Base-by-base conservation (phyloP, 495 filamentous ascomycete species). In the Penicillium maclennaniae region DNA sequence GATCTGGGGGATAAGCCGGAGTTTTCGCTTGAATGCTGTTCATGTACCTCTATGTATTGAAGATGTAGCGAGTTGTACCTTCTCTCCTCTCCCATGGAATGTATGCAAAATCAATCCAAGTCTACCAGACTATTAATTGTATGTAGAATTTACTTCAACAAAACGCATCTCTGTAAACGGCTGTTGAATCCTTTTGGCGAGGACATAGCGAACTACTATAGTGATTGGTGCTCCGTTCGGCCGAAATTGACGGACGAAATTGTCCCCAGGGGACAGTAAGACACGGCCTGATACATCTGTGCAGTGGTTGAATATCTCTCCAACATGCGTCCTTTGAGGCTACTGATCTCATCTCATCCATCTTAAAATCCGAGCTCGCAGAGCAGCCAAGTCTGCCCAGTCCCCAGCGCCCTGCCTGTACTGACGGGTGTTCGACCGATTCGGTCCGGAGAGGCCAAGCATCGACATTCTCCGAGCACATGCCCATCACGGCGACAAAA, bases 31-130 rank as follows among this genome's bases (percentile, higher is more conserved):
- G 68, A 66, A 62, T 67, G 60, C 66, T 70, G 66, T 66, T 62
- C 59, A 69, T 69, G 59, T 73, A 71, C 54, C 58, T 69, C 61
- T 71, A 70, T 60, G 57, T 69, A 64, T 69, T 66, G 81, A 73
- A 79, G 80, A 66, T 70, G 75, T 70, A 65, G 55, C 65, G 36
- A 61, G 19, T 57, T 59, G 56, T 63, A 49, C 54, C 47, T 54
- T 69, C 60, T 67, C 60, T 57, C 62, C 62, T 67, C 45, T 56
- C 49, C 56, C 45, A 48, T 61, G 54, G 53, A 56, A 60, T 63
- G 63, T 61, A 63, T 61, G 57, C 48, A 63, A 54, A 58, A 43
- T 34, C 26, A 55, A 63, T 42, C 47, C 10, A 16, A 47, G 6
- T 43, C 45, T 23, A n/a, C 23, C 45, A 14, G 34, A 38, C 16